phyloP scores from a whole-genome alignment of 2,329 filamentous ascomycete genomes.

The Fusarium phyllophilum region DNA sequence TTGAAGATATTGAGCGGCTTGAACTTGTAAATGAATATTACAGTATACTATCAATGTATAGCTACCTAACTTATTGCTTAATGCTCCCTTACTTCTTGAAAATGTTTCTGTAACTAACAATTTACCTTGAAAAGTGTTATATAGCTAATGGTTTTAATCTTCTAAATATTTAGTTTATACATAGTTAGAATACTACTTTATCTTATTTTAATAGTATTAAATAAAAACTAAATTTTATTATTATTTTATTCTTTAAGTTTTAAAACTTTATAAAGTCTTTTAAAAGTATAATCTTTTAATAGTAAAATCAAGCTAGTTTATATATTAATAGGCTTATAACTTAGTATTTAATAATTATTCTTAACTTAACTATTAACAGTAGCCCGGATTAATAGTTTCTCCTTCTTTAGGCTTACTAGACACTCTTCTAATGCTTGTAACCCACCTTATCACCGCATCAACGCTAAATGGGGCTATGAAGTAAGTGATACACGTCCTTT shows the following conservation, averaged over 20 bases:
- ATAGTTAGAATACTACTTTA: no score
- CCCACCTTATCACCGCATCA: constrained; percentile 20
- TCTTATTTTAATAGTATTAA: not conserved
- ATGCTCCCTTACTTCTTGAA: not conserved
- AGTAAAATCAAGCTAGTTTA: not conserved
- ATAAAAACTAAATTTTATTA: not conserved
- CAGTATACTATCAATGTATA: not conserved
- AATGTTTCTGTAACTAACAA: not conserved
- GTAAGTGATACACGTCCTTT: constrained; percentile 28
- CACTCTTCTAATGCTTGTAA: constrained; percentile 1
- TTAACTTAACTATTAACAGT: not conserved
- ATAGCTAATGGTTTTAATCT: no score
- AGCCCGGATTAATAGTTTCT: constrained; percentile 17
- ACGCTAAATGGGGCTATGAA: constrained; percentile 30
- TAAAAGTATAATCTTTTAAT: not conserved
- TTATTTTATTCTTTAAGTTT: not conserved
- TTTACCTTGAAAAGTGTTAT: not conserved
- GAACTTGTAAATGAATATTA: constrained; percentile 24
- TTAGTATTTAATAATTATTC: not conserved
- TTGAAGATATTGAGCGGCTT: constrained; percentile 15
- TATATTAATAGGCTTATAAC: not conserved
- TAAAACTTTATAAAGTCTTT: not conserved
- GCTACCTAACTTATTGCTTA: not conserved
- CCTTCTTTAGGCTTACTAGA: constrained; percentile 6
- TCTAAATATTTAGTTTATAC: not conserved